These are phyloP conservation scores for Candida dajiaensis DNA, from an alignment of 805 yeast genomes.

Conservation along the genomic window DNA sequence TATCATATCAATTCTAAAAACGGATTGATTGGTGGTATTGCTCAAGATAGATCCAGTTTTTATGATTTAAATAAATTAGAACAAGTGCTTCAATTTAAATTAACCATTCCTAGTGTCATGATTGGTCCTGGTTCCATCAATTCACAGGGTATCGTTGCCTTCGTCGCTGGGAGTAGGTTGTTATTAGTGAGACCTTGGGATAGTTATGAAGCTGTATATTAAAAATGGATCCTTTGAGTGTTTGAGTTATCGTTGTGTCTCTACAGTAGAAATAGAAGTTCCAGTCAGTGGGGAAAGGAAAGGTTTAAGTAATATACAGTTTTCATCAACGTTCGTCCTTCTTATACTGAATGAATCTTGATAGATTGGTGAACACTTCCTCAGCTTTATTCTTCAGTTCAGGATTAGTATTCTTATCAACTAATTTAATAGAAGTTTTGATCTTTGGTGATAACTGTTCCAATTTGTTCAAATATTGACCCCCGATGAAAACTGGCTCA, in stretches of 20 bases:
- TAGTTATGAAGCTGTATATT: slow-evolving; percentile 22
- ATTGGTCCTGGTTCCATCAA: slow-evolving; percentile 21
- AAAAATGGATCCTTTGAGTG: not conserved
- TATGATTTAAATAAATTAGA: slow-evolving; percentile 17
- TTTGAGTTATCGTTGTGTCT: not conserved
- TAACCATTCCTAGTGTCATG: slow-evolving; percentile 16
- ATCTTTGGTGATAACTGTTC: slow-evolving; percentile 39
- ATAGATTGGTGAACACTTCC: slow-evolving; percentile 61
- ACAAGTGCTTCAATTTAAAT: slow-evolving; percentile 17
- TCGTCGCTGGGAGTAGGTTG: slow-evolving; percentile 19
- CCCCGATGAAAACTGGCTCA: slow-evolving; percentile 54
- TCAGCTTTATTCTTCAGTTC: slow-evolving; percentile 58
- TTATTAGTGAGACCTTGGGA: slow-evolving; percentile 22
- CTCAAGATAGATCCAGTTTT: slow-evolving; percentile 18
- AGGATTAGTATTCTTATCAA: slow-evolving; percentile 58
- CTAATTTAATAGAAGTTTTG: slow-evolving; percentile 48
- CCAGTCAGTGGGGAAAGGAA: too few relatives aligned
- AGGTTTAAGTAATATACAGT: not conserved
- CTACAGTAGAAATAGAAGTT: too few relatives aligned
- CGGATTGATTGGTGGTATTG: slow-evolving; percentile 18
- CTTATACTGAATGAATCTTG: slow-evolving; percentile 76
- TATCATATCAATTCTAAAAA: slow-evolving; percentile 12
- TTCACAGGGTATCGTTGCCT: slow-evolving; percentile 18
- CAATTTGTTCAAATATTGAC: slow-evolving; percentile 40
- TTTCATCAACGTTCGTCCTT: slow-evolving; percentile 29